Evolutionary conservation across 1,284 basidiomycete genomes (phyloP).

Genomic region (Lentinula novae-zelandiae): DNA sequence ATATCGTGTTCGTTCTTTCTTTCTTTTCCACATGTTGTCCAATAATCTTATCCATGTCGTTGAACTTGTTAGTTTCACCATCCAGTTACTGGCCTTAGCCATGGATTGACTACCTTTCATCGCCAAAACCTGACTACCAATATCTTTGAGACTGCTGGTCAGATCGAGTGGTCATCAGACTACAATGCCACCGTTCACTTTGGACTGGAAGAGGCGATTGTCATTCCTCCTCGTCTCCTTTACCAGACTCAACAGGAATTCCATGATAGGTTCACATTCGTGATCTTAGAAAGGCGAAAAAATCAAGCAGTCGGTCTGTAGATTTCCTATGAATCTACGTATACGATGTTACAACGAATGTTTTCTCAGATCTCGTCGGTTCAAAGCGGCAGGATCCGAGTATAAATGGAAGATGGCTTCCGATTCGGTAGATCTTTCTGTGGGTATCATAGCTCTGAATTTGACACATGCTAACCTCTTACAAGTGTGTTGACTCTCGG

Average conservation of each 20-base stretch:
- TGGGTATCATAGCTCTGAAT: constrained; percentile 26
- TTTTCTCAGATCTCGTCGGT: constrained; percentile 42
- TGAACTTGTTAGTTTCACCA: constrained; percentile 42
- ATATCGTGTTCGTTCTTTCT: constrained; percentile 37
- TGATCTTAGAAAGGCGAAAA: constrained; percentile 49
- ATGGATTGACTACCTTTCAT: constrained; percentile 45
- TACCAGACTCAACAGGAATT: not conserved
- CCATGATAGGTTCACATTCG: constrained; percentile 36
- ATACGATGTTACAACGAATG: not conserved
- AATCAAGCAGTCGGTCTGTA: constrained; percentile 45
- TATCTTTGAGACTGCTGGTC: constrained; percentile 48
- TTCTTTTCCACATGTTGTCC: not conserved
- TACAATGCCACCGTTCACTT: constrained; percentile 44
- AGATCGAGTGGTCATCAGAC: constrained; percentile 47
- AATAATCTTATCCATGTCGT: not conserved
- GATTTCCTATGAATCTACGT: not conserved
- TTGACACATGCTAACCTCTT: not conserved
- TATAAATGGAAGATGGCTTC: constrained; percentile 59
- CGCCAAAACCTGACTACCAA: constrained; percentile 42
- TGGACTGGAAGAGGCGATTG: constrained; percentile 43
- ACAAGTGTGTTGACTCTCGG: constrained; percentile 47
- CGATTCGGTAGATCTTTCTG: constrained; percentile 42
- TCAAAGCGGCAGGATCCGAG: constrained; percentile 44
- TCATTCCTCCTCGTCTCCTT: not conserved
- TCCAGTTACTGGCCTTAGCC: constrained; percentile 40